These are phyloP conservation scores for Beauveria australis DNA, from an alignment of 2,329 filamentous ascomycete genomes.

Conservation along the genomic window DNA sequence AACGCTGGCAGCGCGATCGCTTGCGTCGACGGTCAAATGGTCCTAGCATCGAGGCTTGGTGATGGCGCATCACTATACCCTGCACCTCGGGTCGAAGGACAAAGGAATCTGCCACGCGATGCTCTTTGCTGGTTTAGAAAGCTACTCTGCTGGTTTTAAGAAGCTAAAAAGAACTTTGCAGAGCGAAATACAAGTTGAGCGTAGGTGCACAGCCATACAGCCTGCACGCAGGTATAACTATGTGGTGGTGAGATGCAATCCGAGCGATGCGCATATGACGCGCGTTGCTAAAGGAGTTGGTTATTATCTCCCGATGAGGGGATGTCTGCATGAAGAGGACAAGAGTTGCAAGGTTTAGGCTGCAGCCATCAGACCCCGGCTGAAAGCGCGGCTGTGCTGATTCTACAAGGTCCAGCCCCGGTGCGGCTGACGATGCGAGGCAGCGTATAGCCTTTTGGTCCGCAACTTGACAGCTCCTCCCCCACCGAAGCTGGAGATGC, in stretches of 20 bases:
- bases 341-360: not conserved
- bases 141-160: too few species aligned
- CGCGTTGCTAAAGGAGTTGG: not conserved
- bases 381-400: not conserved
- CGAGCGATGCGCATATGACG: not conserved
- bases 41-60: slow-evolving; percentile 15
- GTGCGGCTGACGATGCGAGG: not conserved
- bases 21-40: slow-evolving; percentile 26
- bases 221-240: too few species aligned
- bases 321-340: not conserved
- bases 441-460: not conserved
- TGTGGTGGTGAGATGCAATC: not conserved
- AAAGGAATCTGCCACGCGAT: not conserved
- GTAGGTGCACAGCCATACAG: too few species aligned
- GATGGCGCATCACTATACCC: not conserved
- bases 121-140: not conserved
- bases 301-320: not conserved
- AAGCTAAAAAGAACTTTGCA: too few species aligned
- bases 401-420: slow-evolving; percentile 1
- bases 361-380: slow-evolving; percentile 10
- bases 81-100: not conserved
- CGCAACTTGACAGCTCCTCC: not conserved
- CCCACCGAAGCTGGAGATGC: not conserved
- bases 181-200: too few species aligned
- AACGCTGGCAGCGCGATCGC: slow-evolving; percentile 23